phyloP scores from a whole-genome alignment of 1,284 basidiomycete genomes.

The Butyriboletus appendiculatus region DNA sequence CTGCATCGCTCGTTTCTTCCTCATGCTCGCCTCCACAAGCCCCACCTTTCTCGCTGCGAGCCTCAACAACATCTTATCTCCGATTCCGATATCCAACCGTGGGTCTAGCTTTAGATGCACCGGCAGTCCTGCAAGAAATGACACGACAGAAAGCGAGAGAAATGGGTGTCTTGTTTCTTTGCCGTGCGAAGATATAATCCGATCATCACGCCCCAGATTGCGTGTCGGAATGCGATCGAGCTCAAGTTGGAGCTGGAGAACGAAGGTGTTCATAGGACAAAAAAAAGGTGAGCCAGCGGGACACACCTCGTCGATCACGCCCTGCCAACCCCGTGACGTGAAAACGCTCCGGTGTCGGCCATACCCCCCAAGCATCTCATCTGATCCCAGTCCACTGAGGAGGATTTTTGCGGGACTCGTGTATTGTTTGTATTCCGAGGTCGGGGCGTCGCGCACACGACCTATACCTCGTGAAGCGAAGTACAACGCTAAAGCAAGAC shows the following conservation, averaged over 20 bases:
- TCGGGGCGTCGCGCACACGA: constrained; percentile 40
- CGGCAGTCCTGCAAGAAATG: constrained; percentile 72
- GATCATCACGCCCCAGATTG: constrained; percentile 94
- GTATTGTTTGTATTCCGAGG: constrained; percentile 51
- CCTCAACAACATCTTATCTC: constrained; percentile 88
- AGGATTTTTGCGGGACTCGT: constrained; percentile 79
- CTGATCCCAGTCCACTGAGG: constrained; percentile 91
- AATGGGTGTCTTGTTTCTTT: constrained; percentile 93
- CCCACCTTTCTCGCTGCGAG: constrained; percentile 69
- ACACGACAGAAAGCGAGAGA: constrained; percentile 77
- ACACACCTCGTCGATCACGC: constrained; percentile 77
- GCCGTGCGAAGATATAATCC: constrained; percentile 85
- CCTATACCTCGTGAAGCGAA: constrained; percentile 88
- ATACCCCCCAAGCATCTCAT: constrained; percentile 95
- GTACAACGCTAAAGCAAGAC: constrained; percentile 88
- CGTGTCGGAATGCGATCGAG: constrained; percentile 88
- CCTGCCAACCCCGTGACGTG: constrained; percentile 64
- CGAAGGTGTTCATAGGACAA: background rate
- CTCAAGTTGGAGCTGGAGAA: constrained; percentile 83
- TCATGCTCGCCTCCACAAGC: constrained; percentile 61
- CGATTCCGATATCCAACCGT: constrained; percentile 62
- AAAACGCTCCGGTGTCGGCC: constrained; percentile 85
- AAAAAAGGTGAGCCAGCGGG: background rate
- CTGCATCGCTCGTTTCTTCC: constrained; percentile 96
- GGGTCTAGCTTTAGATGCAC: constrained; percentile 84